Conservation (phyloP, 164 flowering plant species). For the Sedum album region DNA sequence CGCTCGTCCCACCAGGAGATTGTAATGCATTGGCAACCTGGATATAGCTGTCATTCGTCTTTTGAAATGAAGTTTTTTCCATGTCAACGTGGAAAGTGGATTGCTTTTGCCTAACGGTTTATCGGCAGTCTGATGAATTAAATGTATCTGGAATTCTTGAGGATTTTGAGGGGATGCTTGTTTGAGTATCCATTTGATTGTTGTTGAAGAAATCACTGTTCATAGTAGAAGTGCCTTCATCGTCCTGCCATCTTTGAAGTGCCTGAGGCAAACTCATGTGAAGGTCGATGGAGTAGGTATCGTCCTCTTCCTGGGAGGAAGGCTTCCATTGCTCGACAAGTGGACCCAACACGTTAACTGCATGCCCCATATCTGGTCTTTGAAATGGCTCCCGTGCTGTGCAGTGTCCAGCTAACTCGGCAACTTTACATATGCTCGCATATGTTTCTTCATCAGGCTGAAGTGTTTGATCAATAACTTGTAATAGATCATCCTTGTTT, state of each 20-base stretch:
- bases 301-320: slow-evolving; percentile 12
- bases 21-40: slow-evolving; percentile 2
- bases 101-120: background rate
- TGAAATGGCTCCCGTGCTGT: slow-evolving; percentile 38
- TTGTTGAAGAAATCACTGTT: slow-evolving; percentile 5
- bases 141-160: background rate
- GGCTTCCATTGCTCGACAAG: slow-evolving; percentile 43
- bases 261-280: slow-evolving; percentile 14
- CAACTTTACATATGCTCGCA: slow-evolving; percentile 29
- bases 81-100: background rate
- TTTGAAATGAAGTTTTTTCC: background rate
- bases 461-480: slow-evolving; percentile 24
- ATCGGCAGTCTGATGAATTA: background rate
- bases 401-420: slow-evolving; percentile 41
- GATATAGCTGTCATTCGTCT: background rate
- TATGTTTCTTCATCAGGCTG: slow-evolving; percentile 28
- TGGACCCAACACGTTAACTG: slow-evolving; percentile 35
- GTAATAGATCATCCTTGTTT: slow-evolving; percentile 29
- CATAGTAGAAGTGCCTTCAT: slow-evolving; percentile 13
- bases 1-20: background rate
- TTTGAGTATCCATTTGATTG: background rate
- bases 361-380: slow-evolving; percentile 46
- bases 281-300: slow-evolving; percentile 10
- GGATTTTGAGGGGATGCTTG: slow-evolving; percentile 8
- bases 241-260: slow-evolving; percentile 15